Percentiles rank a stretch among this genome's conserved stretches.
Evolutionary conservation across 1,284 basidiomycete genomes (phyloP).

Genomic region (Cystobasidiaceae sp.): DNA sequence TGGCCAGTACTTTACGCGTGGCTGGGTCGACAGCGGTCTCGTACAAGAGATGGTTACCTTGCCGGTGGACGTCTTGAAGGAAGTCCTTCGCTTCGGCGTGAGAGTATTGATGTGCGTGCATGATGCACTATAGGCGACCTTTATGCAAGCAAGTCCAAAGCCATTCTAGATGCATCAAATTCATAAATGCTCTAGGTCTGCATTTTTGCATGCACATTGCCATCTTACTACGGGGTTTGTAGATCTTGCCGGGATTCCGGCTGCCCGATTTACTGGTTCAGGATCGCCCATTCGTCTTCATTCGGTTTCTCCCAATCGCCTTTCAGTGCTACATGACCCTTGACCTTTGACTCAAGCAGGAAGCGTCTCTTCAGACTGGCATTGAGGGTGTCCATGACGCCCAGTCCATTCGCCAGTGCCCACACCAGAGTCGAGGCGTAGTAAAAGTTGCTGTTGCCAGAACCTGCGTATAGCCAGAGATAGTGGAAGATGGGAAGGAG

Average conservation of each 20-base stretch:
- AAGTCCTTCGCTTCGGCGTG: background rate
- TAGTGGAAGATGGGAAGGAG: constrained; percentile 87
- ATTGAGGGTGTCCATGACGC: constrained; percentile 24
- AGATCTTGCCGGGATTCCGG: too few relatives aligned
- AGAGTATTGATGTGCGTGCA: background rate
- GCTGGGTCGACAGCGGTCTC: constrained; percentile 23
- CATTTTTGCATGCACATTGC: too few relatives aligned
- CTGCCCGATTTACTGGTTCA: constrained; percentile 16
- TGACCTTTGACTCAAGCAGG: constrained; percentile 3
- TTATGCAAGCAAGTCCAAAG: too few relatives aligned
- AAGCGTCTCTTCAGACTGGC: constrained; percentile 24
- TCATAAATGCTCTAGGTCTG: too few relatives aligned
- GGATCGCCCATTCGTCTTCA: constrained; percentile 17
- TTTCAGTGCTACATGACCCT: constrained; percentile 7
- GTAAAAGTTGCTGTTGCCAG: constrained; percentile 97
- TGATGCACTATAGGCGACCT: background rate
- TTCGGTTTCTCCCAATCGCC: background rate
- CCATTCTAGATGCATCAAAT: too few relatives aligned
- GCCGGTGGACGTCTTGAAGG: background rate
- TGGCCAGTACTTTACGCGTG: constrained; percentile 22
- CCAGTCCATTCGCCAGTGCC: constrained; percentile 46
- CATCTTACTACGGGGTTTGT: too few relatives aligned
- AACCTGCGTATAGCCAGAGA: constrained; percentile 84
- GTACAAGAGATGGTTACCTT: constrained; percentile 27
- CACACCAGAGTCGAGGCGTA: constrained; percentile 93